These are phyloP conservation scores for Phoenix dactylifera DNA, from an alignment of 176 grass and related monocot genomes.

Conservation along the genomic window DNA sequence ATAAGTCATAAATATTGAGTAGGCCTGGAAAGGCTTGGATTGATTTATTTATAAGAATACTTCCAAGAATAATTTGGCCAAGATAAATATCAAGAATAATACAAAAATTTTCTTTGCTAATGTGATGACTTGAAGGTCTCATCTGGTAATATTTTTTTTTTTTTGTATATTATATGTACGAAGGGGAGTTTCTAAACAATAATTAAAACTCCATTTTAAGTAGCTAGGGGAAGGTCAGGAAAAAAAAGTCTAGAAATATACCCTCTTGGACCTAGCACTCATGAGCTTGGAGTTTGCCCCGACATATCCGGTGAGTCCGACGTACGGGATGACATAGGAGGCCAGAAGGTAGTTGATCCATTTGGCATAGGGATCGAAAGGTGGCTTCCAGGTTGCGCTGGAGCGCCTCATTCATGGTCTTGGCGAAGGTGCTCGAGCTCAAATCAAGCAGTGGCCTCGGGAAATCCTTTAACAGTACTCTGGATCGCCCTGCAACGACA, in stretches of 20 bases:
- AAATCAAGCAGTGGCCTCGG: slow-evolving; percentile 66
- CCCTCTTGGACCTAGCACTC: slow-evolving; percentile 52
- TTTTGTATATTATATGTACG: too few species aligned
- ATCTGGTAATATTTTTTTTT: too few species aligned
- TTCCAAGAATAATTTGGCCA: too few species aligned
- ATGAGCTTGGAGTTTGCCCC: slow-evolving; percentile 73
- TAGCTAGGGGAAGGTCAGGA: too few species aligned
- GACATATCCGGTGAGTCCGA: slow-evolving; percentile 88
- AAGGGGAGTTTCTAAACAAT: too few species aligned
- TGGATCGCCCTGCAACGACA: slow-evolving; percentile 58
- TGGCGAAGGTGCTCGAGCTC: slow-evolving; percentile 56
- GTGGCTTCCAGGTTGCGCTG: slow-evolving; percentile 50
- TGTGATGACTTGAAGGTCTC: too few species aligned
- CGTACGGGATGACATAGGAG: slow-evolving; percentile 81
- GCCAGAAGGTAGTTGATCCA: slow-evolving; percentile 77
- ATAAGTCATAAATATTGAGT: too few species aligned
- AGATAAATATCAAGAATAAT: too few species aligned
- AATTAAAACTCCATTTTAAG: too few species aligned
- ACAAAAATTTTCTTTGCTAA: too few species aligned
- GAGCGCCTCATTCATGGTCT: slow-evolving; percentile 56
- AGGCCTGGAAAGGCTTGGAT: too few species aligned
- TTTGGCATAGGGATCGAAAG: slow-evolving; percentile 83
- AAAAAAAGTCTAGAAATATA: slow-evolving; percentile 4
- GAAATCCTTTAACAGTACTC: slow-evolving; percentile 53
- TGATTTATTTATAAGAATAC: too few species aligned